Evolutionary conservation across 352 stramenopile genomes (phyloP).

Genomic region (Phytophthora pini): DNA sequence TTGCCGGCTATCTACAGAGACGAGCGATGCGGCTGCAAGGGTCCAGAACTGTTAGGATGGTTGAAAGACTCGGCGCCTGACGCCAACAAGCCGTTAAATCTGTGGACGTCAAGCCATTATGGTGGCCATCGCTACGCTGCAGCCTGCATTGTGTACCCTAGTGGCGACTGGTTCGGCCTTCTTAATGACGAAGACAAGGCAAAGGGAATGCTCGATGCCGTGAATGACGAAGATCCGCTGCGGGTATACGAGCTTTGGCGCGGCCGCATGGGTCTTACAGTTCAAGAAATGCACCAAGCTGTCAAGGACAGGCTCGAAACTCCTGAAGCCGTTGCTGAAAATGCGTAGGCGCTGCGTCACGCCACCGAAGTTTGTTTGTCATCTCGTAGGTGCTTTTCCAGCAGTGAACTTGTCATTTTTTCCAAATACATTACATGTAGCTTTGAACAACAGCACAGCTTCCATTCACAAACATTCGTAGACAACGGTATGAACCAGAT

Average conservation of each 20-base stretch:
- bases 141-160: conserved; percentile 78
- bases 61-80: conserved; percentile 44
- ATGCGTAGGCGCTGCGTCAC: conserved; percentile 18
- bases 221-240: conserved; percentile 52
- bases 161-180: conserved; percentile 79
- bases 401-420: neutral
- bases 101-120: conserved; percentile 76
- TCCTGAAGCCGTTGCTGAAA: conserved; percentile 16
- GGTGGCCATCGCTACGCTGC: conserved; percentile 78
- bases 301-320: conserved; percentile 39
- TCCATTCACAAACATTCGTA: neutral
- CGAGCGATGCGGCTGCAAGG: conserved; percentile 75
- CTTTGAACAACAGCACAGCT: neutral
- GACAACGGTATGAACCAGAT: conserved; percentile 12
- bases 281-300: conserved; percentile 54
- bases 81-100: conserved; percentile 46
- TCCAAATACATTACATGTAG: conserved; percentile 1
- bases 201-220: conserved; percentile 44
- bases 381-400: neutral
- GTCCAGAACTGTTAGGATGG: conserved; percentile 73
- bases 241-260: conserved; percentile 64
- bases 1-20: conserved; percentile 39
- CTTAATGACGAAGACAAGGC: conserved; percentile 66
- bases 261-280: conserved; percentile 61
- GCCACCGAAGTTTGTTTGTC: neutral